These are phyloP conservation scores for Colletotrichum trifolii DNA, from an alignment of 2,329 filamentous ascomycete species.

Conservation along the genomic window DNA sequence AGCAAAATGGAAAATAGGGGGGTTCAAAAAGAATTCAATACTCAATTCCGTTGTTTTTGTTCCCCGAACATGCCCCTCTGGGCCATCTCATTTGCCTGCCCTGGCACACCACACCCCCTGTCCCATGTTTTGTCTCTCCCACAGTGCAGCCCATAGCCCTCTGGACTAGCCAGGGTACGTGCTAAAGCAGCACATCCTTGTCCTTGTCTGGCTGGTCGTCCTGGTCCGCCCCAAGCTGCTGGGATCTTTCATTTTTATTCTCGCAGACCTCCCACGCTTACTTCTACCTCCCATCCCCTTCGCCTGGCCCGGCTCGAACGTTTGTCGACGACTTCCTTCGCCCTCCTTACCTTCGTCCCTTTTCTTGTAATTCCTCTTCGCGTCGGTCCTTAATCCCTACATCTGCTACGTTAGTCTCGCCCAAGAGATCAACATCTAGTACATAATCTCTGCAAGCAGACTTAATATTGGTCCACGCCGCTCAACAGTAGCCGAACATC, in stretches of 20 bases:
- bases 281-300: slow-evolving; percentile 25
- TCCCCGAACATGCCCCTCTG: no score
- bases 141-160: no score
- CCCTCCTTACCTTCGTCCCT: background rate
- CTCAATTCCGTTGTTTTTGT: no score
- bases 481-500: background rate
- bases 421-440: slow-evolving; percentile 7
- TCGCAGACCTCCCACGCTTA: slow-evolving; percentile 9
- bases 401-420: background rate
- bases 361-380: slow-evolving; percentile 9
- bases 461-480: background rate
- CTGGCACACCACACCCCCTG: background rate
- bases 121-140: slow-evolving; percentile 11
- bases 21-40: no score
- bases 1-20: no score
- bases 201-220: slow-evolving; percentile 3
- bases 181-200: background rate
- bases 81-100: no score
- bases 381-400: slow-evolving; percentile 21
- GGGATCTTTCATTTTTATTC: slow-evolving; percentile 26
- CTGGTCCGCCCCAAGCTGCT: slow-evolving; percentile 25
- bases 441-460: slow-evolving; percentile 17
- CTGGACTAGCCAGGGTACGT: no score
- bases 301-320: background rate
- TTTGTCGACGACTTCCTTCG: background rate